Evolutionary conservation across 2,329 filamentous ascomycete species (phyloP), one percentile per base, ranked within the genome.

Genomic region (Penicillium sp.): DNA sequence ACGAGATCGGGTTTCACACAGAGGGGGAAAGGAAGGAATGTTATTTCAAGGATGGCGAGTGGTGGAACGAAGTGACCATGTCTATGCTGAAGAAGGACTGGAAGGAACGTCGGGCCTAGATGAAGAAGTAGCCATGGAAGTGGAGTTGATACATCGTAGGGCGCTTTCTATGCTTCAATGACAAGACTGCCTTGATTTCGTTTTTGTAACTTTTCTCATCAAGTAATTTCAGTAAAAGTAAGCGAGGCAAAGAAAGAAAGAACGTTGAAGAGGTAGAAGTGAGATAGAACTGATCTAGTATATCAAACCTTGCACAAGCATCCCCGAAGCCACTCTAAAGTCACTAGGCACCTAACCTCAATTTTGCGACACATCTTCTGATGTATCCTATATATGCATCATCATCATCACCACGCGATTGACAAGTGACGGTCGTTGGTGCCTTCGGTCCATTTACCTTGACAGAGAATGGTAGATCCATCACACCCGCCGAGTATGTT

Each of bases 341-440:
- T 6, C 13, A 42, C 36, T 17, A 12, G 4, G 21, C 13, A 49
- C 21, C 7, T 17, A 6, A n/a, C 19, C 15, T 15, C 21, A 1
- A 9, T 9, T 23, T 42, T 23, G 5, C 23, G 9, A 43, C 2
- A 5, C 5, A n/a, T 13, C 29, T 3, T 38, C n/a, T 19, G n/a
- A 39, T 39, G 2, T 21, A n/a, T 51, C 38, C 17, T n/a, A 55
- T 36, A 10, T 13, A 49, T n/a, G 25, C 48, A 53, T 43, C n/a
- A 35, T 49, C 48, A 53, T 43, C n/a, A 35, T 49, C 7, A 41
- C 54, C 60, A 62, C 44, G 54, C 52, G 58, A 45, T 56, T 61
- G 58, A 61, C 60, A 58, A 49, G 39, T 50, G 51, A 45, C 29
- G 39, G 31, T 49, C 35, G 36, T 50, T 39, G 2, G 49, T 44